phyloP scores from a whole-genome alignment of 805 yeast species.

The Candida vaughaniae region DNA sequence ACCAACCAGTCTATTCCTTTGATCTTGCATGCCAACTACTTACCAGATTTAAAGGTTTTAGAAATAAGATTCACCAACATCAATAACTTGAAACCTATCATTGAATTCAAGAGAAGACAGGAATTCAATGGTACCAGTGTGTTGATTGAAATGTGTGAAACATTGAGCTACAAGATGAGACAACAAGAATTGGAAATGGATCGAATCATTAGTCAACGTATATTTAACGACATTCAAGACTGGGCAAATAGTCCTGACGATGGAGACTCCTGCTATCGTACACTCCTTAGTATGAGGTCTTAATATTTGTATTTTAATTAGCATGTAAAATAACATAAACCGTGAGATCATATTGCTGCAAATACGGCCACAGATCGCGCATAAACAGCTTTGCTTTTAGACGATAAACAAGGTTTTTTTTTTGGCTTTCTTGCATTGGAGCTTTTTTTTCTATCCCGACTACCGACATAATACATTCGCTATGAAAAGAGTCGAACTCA shows the following conservation, averaged over 20 bases:
- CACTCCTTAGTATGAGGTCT: slow-evolving; percentile 1
- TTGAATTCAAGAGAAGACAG: slow-evolving; percentile 62
- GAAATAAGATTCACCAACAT: slow-evolving; percentile 71
- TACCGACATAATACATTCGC: not conserved
- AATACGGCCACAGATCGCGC: too few relatives aligned
- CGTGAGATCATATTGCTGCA: not conserved
- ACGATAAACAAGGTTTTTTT: not conserved
- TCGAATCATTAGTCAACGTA: slow-evolving; percentile 51
- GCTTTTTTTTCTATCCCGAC: too few relatives aligned
- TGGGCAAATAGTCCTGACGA: slow-evolving; percentile 59
- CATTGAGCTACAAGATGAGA: slow-evolving; percentile 56
- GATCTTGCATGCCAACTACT: slow-evolving; percentile 43
- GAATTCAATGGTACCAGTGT: slow-evolving; percentile 47
- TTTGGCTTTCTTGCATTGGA: not conserved
- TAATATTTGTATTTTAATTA: not conserved
- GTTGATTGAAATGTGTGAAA: slow-evolving; percentile 77
- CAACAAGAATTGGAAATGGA: slow-evolving; percentile 62
- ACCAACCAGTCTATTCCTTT: slow-evolving; percentile 60
- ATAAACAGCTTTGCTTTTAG: not conserved
- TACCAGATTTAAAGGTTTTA: slow-evolving; percentile 64
- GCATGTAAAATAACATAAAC: not conserved
- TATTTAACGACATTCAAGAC: slow-evolving; percentile 59
- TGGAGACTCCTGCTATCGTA: slow-evolving; percentile 20
- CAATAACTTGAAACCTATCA: slow-evolving; percentile 60
- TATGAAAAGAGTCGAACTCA: slow-evolving; percentile 6